A percentile compares a stretch with the other conserved stretches of the same genome.
Evolutionary conservation across 1,139 yeast species (phyloP).

Genomic region (Candida dubliniensis): DNA sequence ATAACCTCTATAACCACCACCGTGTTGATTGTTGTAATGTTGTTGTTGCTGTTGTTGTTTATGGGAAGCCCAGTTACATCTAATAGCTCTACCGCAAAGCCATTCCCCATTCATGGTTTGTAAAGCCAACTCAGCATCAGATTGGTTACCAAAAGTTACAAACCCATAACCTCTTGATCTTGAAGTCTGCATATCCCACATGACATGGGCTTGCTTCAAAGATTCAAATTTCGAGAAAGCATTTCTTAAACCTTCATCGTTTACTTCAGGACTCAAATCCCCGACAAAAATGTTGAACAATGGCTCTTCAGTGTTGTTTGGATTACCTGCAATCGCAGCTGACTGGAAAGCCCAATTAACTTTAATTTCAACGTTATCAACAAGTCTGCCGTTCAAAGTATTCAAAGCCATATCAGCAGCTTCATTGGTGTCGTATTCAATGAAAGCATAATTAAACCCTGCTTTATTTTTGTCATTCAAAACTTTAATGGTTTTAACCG

Average conservation of each 20-base stretch:
- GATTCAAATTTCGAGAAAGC: constrained; percentile 64
- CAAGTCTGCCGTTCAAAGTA: constrained; percentile 54
- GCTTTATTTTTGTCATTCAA: constrained; percentile 73
- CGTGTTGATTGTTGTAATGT: constrained; percentile 5
- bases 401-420: constrained; percentile 65
- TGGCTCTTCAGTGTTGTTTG: constrained; percentile 45
- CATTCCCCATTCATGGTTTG: constrained; percentile 72
- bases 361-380: constrained; percentile 55
- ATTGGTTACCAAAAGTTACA: constrained; percentile 68
- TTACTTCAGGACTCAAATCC: constrained; percentile 78
- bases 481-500: constrained; percentile 61
- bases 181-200: constrained; percentile 97
- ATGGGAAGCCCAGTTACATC: constrained; percentile 90
- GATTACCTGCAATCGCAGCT: constrained; percentile 42
- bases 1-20: constrained; percentile 11
- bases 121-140: constrained; percentile 76
- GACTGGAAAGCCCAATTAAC: constrained; percentile 87
- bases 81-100: constrained; percentile 71
- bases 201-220: constrained; percentile 82
- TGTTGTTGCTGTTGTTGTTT: constrained; percentile 35
- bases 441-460: constrained; percentile 80
- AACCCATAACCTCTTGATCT: constrained; percentile 91
- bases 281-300: constrained; percentile 79
- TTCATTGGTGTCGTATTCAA: constrained; percentile 63
- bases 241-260: constrained; percentile 66